Evolutionary conservation across 2,329 filamentous ascomycete genomes (phyloP).

Genomic region (Colletotrichum scovillei): DNA sequence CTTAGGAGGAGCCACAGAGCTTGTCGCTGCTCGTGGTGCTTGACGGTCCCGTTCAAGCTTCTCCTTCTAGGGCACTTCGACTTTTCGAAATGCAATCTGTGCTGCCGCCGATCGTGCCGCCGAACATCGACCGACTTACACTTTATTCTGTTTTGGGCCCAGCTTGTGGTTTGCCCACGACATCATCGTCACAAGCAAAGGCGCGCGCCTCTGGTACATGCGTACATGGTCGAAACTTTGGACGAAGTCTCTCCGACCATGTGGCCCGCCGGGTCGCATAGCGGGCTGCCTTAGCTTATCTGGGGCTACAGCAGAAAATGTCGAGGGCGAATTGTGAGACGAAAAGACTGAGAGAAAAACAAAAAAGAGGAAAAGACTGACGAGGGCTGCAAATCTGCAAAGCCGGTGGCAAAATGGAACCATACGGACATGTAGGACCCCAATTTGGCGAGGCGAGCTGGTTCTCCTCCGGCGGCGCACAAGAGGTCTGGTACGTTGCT

Average conservation of each 20-base stretch:
- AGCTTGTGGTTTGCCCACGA: constrained; percentile 17
- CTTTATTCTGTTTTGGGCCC: constrained; percentile 16
- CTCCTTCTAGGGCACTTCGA: background rate
- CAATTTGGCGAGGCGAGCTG: constrained; percentile 44
- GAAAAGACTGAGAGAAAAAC: background rate
- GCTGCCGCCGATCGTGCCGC: constrained; percentile 24
- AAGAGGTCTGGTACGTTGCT: background rate
- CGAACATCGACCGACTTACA: constrained; percentile 18
- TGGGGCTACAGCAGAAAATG: constrained; percentile 18
- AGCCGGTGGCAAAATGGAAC: constrained; percentile 59
- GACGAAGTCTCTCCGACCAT: constrained; percentile 27
- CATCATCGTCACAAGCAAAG: constrained; percentile 36
- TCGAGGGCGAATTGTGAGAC: constrained; percentile 36
- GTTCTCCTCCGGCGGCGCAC: constrained; percentile 3
- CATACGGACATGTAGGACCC: constrained; percentile 45
- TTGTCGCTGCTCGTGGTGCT: background rate
- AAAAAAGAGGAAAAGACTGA: constrained; percentile 20
- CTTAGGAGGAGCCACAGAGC: background rate
- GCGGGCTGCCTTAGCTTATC: constrained; percentile 32
- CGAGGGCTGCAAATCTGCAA: constrained; percentile 44
- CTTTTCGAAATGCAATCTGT: constrained; percentile 2
- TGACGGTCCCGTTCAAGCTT: background rate
- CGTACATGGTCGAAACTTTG: constrained; percentile 33
- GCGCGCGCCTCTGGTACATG: constrained; percentile 33
- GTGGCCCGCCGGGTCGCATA: constrained; percentile 33